phyloP scores from a whole-genome alignment of 2,329 filamentous ascomycete genomes.

The Ophiostoma tasmaniense region DNA sequence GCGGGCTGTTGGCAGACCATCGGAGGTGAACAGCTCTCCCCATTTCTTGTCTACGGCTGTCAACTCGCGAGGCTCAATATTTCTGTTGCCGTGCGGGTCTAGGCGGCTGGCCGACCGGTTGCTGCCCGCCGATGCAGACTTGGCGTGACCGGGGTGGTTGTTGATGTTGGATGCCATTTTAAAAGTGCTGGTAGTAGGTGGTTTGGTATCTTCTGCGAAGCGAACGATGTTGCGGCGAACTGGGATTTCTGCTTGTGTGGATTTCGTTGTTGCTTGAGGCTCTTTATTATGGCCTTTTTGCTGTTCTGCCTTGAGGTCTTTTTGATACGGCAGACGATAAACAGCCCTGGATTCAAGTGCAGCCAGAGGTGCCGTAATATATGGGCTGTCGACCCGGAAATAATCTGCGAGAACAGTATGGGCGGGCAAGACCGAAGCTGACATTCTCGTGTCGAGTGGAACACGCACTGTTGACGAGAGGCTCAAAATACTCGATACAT shows the following conservation, averaged over 20 bases:
- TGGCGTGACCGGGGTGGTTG: neutral
- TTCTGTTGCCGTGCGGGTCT: neutral
- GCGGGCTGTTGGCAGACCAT: constrained; percentile 58
- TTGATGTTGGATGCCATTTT: neutral
- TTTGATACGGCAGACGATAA: neutral
- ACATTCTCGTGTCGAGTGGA: constrained; percentile 5
- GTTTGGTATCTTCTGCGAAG: neutral
- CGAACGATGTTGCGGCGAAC: neutral
- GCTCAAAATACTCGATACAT: neutral
- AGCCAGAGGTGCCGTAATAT: neutral
- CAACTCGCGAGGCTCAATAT: neutral
- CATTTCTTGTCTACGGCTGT: constrained; percentile 36
- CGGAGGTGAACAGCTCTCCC: constrained; percentile 63
- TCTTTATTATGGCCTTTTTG: neutral
- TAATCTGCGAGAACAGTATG: neutral
- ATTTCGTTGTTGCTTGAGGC: neutral
- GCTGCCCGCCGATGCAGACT: neutral
- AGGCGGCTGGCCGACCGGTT: neutral
- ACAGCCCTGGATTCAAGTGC: neutral
- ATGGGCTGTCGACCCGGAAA: neutral
- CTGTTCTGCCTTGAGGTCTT: neutral
- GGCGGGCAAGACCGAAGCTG: neutral
- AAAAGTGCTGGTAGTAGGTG: neutral
- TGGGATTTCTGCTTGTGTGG: neutral
- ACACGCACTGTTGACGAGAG: neutral